Evolutionary conservation across 2,329 filamentous ascomycete genomes (phyloP).

Genomic region (Diaporthe velutina): DNA sequence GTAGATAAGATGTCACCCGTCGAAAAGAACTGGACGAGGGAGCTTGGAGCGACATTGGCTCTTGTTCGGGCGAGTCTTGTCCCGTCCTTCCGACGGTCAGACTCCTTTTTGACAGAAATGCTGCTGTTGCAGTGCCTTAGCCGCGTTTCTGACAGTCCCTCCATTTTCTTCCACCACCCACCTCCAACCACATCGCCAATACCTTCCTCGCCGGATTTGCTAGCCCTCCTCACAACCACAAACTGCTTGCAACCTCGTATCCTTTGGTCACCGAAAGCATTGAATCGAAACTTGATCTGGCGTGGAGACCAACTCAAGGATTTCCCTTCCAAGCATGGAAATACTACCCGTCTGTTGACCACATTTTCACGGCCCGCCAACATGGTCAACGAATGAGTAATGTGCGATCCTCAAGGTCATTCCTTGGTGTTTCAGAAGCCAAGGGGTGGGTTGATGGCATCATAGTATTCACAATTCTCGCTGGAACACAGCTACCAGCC

Average conservation of each 20-base stretch:
- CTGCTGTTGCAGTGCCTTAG: not conserved
- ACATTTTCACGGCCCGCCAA: not conserved
- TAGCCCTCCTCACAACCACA: not conserved
- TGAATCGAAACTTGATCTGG: not conserved
- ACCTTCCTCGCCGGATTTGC: not conserved
- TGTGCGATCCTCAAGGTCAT: not conserved
- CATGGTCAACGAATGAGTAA: not conserved
- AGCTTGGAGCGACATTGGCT: conserved; percentile 16
- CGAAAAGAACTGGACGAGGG: not conserved
- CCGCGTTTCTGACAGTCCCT: not conserved
- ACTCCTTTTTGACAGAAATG: conserved; percentile 18
- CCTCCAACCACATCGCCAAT: not conserved
- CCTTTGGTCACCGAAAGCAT: not conserved
- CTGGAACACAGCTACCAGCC: not conserved
- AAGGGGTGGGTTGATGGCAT: not conserved
- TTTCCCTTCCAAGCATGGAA: too few relatives aligned
- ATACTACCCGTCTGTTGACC: not conserved
- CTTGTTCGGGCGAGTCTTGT: conserved; percentile 27
- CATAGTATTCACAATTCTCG: not conserved
- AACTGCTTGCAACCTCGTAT: not conserved
- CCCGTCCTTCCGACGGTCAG: conserved; percentile 14
- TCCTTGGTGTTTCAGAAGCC: not conserved
- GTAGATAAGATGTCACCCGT: conserved; percentile 23
- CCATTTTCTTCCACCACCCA: not conserved
- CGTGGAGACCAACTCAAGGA: not conserved